Evolutionary conservation across 805 yeast species (phyloP).

Genomic region (Brettanomyces nanus): DNA sequence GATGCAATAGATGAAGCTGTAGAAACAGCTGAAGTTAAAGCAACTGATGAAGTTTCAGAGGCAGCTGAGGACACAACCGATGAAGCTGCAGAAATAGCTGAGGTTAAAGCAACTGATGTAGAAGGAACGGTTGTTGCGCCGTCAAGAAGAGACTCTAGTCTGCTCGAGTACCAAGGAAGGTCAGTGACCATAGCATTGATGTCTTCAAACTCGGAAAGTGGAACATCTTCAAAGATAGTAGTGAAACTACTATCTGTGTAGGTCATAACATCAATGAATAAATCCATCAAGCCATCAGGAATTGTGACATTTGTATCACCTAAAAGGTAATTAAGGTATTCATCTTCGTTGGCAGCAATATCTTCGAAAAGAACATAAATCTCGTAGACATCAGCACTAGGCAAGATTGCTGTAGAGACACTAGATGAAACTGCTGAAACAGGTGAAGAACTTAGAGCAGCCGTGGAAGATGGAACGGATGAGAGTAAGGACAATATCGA

Average conservation of each 20-base stretch:
- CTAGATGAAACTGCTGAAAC: neutral
- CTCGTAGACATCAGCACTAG: neutral
- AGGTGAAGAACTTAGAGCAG: neutral
- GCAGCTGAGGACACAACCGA: neutral
- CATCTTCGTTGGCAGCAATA: conserved; percentile 6
- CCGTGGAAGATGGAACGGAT: neutral
- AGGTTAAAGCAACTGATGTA: neutral
- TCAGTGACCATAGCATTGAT: conserved; percentile 22
- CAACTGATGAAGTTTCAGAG: neutral
- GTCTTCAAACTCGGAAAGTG: conserved; percentile 4
- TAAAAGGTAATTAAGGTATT: conserved; percentile 9
- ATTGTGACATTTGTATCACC: neutral
- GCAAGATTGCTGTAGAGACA: neutral
- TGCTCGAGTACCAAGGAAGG: conserved; percentile 28
- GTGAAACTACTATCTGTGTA: conserved; percentile 37
- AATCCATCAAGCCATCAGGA: neutral
- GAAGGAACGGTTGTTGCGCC: conserved; percentile 1
- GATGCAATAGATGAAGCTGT: neutral
- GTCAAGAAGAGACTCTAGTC: conserved; percentile 15
- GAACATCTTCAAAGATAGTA: conserved; percentile 24
- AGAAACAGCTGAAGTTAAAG: neutral
- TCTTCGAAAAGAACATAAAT: conserved; percentile 4
- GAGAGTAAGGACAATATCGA: no score
- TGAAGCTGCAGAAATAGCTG: neutral
- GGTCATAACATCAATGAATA: conserved; percentile 22